Percentiles rank a stretch among this genome's conserved stretches.
Evolutionary conservation across 2,329 filamentous ascomycete genomes (phyloP).

Genomic region (Fusarium virguliforme): DNA sequence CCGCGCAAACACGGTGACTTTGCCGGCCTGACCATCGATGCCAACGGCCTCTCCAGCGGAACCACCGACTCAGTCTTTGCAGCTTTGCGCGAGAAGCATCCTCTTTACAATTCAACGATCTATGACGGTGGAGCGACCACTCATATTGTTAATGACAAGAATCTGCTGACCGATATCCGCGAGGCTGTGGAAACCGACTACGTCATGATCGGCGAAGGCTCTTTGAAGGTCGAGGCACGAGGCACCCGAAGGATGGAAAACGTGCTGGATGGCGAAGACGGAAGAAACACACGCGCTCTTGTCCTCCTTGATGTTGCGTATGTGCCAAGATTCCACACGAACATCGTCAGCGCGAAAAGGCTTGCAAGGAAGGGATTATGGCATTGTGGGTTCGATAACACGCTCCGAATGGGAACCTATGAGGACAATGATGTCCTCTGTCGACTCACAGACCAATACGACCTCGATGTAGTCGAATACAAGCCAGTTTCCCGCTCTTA

Average conservation of each 20-base stretch:
- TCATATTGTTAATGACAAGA: neutral
- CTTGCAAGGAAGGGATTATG: neutral
- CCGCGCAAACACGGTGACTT: neutral
- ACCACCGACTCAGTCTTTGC: no score
- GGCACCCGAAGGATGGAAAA: neutral
- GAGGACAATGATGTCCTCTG: neutral
- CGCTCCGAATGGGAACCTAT: neutral
- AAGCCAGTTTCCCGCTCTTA: neutral
- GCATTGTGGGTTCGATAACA: no score
- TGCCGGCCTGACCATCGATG: neutral
- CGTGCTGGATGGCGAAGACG: neutral
- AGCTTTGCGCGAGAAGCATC: no score
- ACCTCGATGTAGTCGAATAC: neutral
- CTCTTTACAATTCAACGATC: neutral
- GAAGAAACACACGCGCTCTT: neutral
- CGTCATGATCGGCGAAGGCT: neutral
- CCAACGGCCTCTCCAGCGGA: no score
- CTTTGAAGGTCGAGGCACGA: neutral
- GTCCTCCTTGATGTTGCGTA: neutral
- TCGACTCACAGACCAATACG: neutral
- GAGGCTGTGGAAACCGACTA: neutral
- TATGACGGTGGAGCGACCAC: neutral
- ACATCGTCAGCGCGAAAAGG: neutral
- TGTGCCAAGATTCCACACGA: neutral
- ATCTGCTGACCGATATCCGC: neutral